phyloP scores from a whole-genome alignment of 441 rosid species.

The Populus hybrid region DNA sequence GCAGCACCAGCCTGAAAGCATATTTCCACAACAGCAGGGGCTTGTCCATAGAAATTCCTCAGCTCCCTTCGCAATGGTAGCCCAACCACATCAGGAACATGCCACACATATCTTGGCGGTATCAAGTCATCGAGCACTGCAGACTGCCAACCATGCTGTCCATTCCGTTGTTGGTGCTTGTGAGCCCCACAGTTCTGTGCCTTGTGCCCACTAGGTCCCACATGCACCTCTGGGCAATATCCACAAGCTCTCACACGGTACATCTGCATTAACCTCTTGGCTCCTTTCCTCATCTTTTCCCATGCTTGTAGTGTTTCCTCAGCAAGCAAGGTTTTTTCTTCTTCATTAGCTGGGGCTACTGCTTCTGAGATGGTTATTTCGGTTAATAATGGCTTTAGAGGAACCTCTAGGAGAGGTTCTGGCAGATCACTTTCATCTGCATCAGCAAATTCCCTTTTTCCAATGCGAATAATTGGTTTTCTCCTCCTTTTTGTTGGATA shows the following conservation, averaged over 20 bases:
- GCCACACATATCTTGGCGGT: too few relatives aligned
- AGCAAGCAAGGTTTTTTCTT: constrained; percentile 54
- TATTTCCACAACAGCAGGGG: constrained; percentile 86
- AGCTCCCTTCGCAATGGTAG: constrained; percentile 66
- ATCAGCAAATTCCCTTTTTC: constrained; percentile 73
- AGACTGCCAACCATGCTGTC: constrained; percentile 96
- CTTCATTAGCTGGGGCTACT: constrained; percentile 50
- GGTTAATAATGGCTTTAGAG: constrained; percentile 46
- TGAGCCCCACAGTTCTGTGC: constrained; percentile 91
- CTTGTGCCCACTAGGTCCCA: constrained; percentile 86
- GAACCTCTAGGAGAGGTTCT: constrained; percentile 57
- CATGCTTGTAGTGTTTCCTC: constrained; percentile 75
- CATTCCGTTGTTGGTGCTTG: constrained; percentile 95
- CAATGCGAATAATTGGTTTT: constrained; percentile 76
- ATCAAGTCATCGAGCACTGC: constrained; percentile 84
- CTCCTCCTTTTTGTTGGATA: constrained; percentile 83
- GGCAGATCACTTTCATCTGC: constrained; percentile 89
- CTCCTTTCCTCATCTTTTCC: constrained; percentile 78
- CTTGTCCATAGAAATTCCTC: constrained; percentile 75
- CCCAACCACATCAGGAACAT: constrained; percentile 68
- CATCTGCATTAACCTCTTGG: constrained; percentile 79
- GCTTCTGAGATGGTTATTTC: constrained; percentile 58
- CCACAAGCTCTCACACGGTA: constrained; percentile 89
- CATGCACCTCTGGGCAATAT: constrained; percentile 88
- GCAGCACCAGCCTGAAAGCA: constrained; percentile 78